Evolutionary conservation across 306 rosid species (phyloP).

Genomic region (Pyrus betulifolia): DNA sequence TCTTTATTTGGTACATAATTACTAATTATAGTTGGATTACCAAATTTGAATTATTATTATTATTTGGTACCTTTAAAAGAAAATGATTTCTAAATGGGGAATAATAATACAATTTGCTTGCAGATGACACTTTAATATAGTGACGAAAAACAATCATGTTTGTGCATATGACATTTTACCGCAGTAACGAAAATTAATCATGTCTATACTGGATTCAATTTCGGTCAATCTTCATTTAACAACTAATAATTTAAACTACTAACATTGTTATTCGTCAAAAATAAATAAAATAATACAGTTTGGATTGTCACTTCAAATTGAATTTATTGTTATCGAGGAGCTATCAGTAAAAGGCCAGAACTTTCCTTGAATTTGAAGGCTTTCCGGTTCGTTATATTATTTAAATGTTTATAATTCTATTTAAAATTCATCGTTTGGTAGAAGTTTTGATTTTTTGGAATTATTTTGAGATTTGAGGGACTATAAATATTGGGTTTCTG

Average conservation of each 20-base stretch:
- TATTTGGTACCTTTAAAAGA: not conserved
- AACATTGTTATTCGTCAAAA: no score
- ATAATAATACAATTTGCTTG: conserved; percentile 24
- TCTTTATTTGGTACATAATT: not conserved
- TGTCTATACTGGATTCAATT: no score
- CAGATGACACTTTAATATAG: no score
- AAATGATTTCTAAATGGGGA: not conserved
- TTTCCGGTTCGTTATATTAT: conserved; percentile 10
- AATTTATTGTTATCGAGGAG: conserved; percentile 32
- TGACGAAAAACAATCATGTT: no score
- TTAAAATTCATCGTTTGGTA: conserved; percentile 16
- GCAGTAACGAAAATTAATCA: accelerated
- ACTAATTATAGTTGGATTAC: not conserved
- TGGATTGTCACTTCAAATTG: conserved; percentile 31
- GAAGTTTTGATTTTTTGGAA: conserved; percentile 10
- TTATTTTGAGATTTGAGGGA: conserved; percentile 1
- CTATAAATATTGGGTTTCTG: conserved; percentile 33
- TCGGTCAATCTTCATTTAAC: no score
- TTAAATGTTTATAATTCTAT: not conserved
- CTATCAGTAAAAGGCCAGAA: conserved; percentile 33
- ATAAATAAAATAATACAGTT: conserved; percentile 7
- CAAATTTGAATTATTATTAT: not conserved
- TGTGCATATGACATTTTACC: accelerated
- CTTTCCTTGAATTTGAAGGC: conserved; percentile 53
- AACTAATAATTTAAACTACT: no score